These are phyloP conservation scores for Digitaria exilis DNA, from an alignment of 202 grass and related monocot genomes.

Conservation along the genomic window DNA sequence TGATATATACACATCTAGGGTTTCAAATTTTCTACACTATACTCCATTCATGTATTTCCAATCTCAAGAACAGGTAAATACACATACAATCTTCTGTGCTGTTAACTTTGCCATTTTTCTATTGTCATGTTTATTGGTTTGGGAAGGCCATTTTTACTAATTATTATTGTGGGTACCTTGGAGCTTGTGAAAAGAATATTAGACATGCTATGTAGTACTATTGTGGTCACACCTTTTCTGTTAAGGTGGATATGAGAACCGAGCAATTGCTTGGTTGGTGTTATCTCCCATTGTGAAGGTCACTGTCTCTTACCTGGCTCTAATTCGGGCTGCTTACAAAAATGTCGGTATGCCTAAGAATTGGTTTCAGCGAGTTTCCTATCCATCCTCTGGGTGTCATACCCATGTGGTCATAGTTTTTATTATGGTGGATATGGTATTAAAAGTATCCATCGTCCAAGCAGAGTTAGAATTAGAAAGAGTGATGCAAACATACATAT, in stretches of 20 bases:
- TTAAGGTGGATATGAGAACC: neutral
- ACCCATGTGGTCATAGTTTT: neutral
- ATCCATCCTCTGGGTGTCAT: neutral
- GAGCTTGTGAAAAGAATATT: constrained; percentile 10
- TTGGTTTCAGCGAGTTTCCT: neutral
- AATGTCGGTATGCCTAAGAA: neutral
- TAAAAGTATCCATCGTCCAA: neutral
- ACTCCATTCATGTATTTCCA: constrained; percentile 99
- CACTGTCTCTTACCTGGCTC: neutral
- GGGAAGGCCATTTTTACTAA: neutral
- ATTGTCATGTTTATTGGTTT: neutral
- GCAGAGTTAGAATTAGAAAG: neutral
- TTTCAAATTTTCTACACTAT: constrained; percentile 98
- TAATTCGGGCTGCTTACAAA: neutral
- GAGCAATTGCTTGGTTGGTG: neutral
- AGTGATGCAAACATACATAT: neutral
- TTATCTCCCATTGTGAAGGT: neutral
- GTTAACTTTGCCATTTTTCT: constrained; percentile 3
- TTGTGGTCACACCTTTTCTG: neutral
- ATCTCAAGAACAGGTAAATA: constrained; percentile 89
- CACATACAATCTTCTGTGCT: neutral
- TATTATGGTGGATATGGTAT: neutral
- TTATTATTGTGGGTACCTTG: neutral
- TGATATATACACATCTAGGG: constrained; percentile 97
- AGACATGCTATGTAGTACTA: neutral